These are phyloP conservation scores for Cinnamomum micranthum DNA, from an alignment of 164 flowering plant genomes.

Conservation along the genomic window DNA sequence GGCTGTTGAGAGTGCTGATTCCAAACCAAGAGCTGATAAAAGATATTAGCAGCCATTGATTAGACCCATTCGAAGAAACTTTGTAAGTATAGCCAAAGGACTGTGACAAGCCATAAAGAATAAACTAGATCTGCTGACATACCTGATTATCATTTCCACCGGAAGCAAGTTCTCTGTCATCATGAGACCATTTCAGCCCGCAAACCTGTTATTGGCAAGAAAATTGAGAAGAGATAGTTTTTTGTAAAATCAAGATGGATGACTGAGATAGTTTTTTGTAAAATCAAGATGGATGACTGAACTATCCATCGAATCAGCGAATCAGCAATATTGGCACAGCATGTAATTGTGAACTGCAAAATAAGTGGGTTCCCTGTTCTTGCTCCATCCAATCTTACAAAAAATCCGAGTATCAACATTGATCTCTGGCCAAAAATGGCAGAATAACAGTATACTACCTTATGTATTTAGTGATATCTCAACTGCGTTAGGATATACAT, in stretches of 20 bases:
- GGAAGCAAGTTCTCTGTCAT: constrained; percentile 97
- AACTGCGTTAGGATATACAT: no score
- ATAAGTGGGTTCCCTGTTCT: no score
- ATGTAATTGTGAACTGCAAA: background rate
- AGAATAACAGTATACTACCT: no score
- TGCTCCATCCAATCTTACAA: no score
- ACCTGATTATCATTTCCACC: constrained; percentile 99
- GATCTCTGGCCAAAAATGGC: no score
- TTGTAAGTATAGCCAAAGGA: background rate
- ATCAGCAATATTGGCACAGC: background rate
- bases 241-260: background rate
- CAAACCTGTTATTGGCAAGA: constrained; percentile 58
- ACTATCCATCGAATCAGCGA: background rate
- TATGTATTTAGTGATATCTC: no score
- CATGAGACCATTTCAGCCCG: constrained; percentile 97
- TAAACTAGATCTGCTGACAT: background rate
- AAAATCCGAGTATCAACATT: no score
- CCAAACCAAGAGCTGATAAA: constrained; percentile 83
- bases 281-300: background rate
- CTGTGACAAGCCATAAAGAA: background rate
- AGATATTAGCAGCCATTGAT: background rate
- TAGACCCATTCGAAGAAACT: background rate
- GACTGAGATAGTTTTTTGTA: background rate
- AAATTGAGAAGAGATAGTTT: background rate
- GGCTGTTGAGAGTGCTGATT: constrained; percentile 93